Conservation (phyloP, 1,284 basidiomycete genomes). For the Meira miltonrushii region DNA sequence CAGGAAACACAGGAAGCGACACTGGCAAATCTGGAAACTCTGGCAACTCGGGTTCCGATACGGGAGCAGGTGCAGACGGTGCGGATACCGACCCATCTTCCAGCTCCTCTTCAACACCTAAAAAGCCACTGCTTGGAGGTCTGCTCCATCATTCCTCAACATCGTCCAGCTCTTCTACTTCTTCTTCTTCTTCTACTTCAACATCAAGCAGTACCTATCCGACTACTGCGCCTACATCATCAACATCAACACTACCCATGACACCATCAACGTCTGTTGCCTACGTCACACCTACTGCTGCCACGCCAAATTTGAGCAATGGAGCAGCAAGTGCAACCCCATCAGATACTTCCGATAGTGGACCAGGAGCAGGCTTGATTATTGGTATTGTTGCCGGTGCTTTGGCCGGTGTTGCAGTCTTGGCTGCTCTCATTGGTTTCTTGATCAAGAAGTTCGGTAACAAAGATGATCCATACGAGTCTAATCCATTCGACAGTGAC, state of each 20-base stretch:
- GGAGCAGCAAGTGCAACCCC: constrained; percentile 22
- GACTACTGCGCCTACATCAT: background rate
- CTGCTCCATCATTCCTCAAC: background rate
- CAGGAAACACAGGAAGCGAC: too few species aligned
- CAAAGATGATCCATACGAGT: constrained; percentile 47
- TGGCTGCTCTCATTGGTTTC: constrained; percentile 49
- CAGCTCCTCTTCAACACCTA: too few species aligned
- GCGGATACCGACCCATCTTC: too few species aligned
- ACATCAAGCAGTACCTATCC: background rate
- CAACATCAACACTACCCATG: constrained; percentile 11
- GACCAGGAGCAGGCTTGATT: constrained; percentile 44
- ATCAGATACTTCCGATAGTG: constrained; percentile 10
- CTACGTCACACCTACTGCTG: constrained; percentile 26
- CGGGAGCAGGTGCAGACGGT: too few species aligned
- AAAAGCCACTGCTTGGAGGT: too few species aligned
- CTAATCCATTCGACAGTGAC: constrained; percentile 50
- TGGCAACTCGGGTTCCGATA: too few species aligned
- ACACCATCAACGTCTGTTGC: constrained; percentile 21
- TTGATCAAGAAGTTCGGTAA: constrained; percentile 46
- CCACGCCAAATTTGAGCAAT: constrained; percentile 10
- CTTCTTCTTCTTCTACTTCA: constrained; percentile 16
- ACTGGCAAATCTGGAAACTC: background rate
- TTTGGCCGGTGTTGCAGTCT: constrained; percentile 48
- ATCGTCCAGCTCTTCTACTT: constrained; percentile 15
- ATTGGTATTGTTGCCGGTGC: constrained; percentile 53